Conservation (phyloP, 2,329 filamentous ascomycete genomes). For the Exserohilum turcica region DNA sequence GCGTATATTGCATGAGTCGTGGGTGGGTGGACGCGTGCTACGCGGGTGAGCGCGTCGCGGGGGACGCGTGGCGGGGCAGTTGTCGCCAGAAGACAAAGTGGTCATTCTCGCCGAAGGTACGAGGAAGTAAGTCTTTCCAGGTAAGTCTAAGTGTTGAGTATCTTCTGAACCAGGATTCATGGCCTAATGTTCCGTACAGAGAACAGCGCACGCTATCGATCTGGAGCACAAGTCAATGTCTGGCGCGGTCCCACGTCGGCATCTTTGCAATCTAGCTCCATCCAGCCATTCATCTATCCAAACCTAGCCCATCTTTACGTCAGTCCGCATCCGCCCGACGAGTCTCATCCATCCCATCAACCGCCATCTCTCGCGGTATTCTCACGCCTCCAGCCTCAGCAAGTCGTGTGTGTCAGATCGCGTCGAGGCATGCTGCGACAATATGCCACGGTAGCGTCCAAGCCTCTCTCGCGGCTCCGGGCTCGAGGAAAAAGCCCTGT, state of each 20-base stretch:
- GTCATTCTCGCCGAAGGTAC: background rate
- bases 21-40: background rate
- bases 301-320: conserved; percentile 21
- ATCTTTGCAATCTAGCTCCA: background rate
- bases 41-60: conserved; percentile 7
- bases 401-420: background rate
- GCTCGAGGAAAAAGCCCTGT: conserved; percentile 40
- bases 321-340: conserved; percentile 20
- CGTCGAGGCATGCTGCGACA: conserved; percentile 33
- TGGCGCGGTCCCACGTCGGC: background rate
- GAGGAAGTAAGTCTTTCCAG: too few species aligned
- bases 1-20: background rate
- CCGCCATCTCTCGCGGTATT: conserved; percentile 4
- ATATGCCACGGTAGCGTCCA: conserved; percentile 43
- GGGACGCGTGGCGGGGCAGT: conserved; percentile 20
- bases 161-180: too few species aligned
- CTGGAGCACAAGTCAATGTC: background rate
- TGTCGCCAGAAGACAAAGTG: conserved; percentile 1
- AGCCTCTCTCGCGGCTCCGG: conserved; percentile 36
- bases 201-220: conserved; percentile 1
- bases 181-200: background rate
- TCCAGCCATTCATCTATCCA: too few species aligned
- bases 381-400: background rate
- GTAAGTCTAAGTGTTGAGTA: too few species aligned
- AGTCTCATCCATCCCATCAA: conserved; percentile 12